phyloP scores from a whole-genome alignment of 192 early-diverging fungal genomes.

The Globomyces pollinis-pini region DNA sequence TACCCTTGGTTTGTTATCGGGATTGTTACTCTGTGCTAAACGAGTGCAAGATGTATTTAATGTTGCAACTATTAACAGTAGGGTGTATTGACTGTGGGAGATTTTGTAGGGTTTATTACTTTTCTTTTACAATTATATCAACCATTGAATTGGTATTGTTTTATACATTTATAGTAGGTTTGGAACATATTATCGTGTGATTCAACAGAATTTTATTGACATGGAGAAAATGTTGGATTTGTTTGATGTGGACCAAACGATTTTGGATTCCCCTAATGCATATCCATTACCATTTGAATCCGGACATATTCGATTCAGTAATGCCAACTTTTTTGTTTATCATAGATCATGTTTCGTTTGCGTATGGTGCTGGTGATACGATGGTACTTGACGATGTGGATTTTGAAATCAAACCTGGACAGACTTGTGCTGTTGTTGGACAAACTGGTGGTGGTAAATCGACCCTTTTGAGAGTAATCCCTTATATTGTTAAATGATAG shows the following conservation, averaged over 20 bases:
- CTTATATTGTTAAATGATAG: too few relatives aligned
- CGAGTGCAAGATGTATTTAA: too few relatives aligned
- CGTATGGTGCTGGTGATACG: conserved; percentile 6
- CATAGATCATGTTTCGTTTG: conserved; percentile 3
- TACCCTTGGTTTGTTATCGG: conserved; percentile 70
- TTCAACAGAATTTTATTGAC: conserved; percentile 74
- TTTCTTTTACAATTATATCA: conserved; percentile 87
- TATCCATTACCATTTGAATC: conserved; percentile 42
- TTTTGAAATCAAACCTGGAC: conserved; percentile 61
- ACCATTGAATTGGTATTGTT: conserved; percentile 65
- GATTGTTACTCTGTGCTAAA: conserved; percentile 76
- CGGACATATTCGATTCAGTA: conserved; percentile 58
- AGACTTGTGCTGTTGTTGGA: conserved; percentile 73
- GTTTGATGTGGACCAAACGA: conserved; percentile 54
- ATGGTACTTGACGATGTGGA: conserved; percentile 62
- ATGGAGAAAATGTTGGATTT: conserved; percentile 96
- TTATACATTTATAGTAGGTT: conserved; percentile 60
- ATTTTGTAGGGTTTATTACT: conserved; percentile 81
- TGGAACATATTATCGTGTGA: conserved; percentile 88
- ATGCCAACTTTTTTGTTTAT: too few relatives aligned
- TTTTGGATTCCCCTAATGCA: conserved; percentile 64
- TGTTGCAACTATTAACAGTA: too few relatives aligned
- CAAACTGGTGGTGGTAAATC: conserved; percentile 58
- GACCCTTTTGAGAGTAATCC: conserved; percentile 44
- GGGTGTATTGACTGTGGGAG: conserved; percentile 63